Conservation (phyloP, 1,284 basidiomycete genomes). For the Leucoagaricus sp. region DNA sequence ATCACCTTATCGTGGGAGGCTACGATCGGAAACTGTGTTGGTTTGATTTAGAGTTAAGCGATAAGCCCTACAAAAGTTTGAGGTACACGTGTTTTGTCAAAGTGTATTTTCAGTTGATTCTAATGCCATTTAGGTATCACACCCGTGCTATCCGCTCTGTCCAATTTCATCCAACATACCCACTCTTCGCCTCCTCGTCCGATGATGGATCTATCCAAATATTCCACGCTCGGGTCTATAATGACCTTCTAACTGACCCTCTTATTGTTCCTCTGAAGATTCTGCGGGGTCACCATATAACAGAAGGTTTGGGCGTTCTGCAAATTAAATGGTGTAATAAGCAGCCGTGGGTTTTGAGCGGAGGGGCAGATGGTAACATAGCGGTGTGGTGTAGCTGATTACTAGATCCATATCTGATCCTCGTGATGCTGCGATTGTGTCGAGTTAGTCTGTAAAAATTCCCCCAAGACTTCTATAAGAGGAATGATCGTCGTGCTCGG, state of each 20-base stretch:
- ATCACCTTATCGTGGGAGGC: constrained; percentile 95
- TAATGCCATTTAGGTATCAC: constrained; percentile 72
- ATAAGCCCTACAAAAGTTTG: constrained; percentile 95
- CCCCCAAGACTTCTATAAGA: too few relatives aligned
- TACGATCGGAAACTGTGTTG: constrained; percentile 98
- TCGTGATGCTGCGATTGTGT: neutral
- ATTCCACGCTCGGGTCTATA: constrained; percentile 95
- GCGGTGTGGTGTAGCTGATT: constrained; percentile 82
- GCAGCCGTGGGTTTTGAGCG: constrained; percentile 93
- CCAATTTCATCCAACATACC: constrained; percentile 92
- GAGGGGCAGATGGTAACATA: constrained; percentile 91
- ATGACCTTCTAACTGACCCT: constrained; percentile 93
- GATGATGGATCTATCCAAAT: constrained; percentile 98
- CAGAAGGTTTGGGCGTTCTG: constrained; percentile 88
- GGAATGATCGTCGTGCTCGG: too few relatives aligned
- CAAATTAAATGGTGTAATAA: constrained; percentile 88
- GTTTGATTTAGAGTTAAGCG: constrained; percentile 97
- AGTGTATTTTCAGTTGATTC: neutral
- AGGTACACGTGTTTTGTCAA: constrained; percentile 54
- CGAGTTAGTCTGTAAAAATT: neutral
- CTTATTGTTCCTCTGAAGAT: constrained; percentile 98
- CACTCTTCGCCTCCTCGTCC: constrained; percentile 93
- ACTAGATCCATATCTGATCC: neutral
- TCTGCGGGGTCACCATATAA: constrained; percentile 84
- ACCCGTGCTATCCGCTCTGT: constrained; percentile 89